Evolutionary conservation across 441 rosid genomes (phyloP).

Genomic region (Metrosideros polymorpha): DNA sequence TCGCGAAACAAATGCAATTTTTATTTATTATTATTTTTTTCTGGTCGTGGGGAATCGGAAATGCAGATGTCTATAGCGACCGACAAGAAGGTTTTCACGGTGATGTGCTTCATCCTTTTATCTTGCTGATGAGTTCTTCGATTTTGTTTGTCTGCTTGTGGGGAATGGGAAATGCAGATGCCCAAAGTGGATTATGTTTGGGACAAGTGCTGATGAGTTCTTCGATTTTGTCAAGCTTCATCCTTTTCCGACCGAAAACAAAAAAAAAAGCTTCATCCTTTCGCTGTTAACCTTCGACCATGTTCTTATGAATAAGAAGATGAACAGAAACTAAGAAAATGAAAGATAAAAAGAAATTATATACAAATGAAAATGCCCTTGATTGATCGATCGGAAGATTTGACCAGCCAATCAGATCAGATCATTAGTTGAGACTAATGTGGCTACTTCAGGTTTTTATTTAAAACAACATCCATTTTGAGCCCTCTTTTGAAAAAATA

Average conservation of each 20-base stretch:
- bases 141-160: conserved; percentile 29
- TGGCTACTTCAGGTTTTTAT: too few species aligned
- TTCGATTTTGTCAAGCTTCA: conserved; percentile 55
- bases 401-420: too few species aligned
- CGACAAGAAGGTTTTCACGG: conserved; percentile 45
- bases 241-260: too few species aligned
- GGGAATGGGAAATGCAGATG: conserved; percentile 29
- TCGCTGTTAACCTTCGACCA: conserved; percentile 29
- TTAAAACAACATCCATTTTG: too few species aligned
- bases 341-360: too few species aligned
- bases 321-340: too few species aligned
- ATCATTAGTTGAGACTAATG: too few species aligned
- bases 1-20: too few species aligned
- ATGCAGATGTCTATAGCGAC: conserved; percentile 68
- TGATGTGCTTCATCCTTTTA: conserved; percentile 62
- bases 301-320: neutral
- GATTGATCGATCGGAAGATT: too few species aligned
- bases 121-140: conserved; percentile 61
- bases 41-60: neutral
- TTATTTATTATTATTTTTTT: too few species aligned
- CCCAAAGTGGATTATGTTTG: conserved; percentile 70
- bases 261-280: conserved; percentile 51
- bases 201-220: conserved; percentile 74
- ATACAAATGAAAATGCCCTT: too few species aligned
- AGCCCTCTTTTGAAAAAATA: too few species aligned